A percentile compares a stretch with the other conserved stretches of the same genome.
Evolutionary conservation across 106 monocot genomes (phyloP).

Genomic region (Xerophyta viscosa): DNA sequence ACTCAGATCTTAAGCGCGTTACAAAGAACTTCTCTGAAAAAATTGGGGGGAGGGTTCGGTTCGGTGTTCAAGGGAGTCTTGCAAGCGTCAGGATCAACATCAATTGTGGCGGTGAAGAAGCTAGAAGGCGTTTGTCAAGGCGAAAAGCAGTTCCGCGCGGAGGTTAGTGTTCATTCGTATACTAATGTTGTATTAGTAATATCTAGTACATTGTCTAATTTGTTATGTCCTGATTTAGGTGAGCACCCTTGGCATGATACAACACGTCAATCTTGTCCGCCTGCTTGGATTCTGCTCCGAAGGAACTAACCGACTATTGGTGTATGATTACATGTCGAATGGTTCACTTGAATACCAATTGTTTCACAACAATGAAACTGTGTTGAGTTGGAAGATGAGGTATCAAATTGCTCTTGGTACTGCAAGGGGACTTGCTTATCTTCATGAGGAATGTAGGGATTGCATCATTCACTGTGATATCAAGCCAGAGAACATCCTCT

Average conservation of each 20-base stretch:
- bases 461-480: too few species aligned
- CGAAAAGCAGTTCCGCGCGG: slow-evolving; percentile 37
- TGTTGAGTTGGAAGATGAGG: slow-evolving; percentile 19
- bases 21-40: slow-evolving; percentile 34
- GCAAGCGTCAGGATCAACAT: slow-evolving; percentile 13
- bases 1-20: slow-evolving; percentile 6
- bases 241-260: slow-evolving; percentile 19
- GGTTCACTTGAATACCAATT: slow-evolving; percentile 23
- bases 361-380: not conserved
- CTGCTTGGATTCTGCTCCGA: slow-evolving; percentile 16
- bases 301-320: slow-evolving; percentile 16
- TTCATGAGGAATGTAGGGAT: too few species aligned
- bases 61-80: slow-evolving; percentile 30
- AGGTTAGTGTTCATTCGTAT: too few species aligned
- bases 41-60: slow-evolving; percentile 35
- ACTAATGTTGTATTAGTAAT: too few species aligned
- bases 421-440: slow-evolving; percentile 25
- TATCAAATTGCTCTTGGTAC: slow-evolving; percentile 18
- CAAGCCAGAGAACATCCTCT: slow-evolving; percentile 45
- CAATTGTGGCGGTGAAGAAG: slow-evolving; percentile 28
- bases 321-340: slow-evolving; percentile 26
- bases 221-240: slow-evolving; percentile 19
- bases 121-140: slow-evolving; percentile 21
- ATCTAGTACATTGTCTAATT: too few species aligned
- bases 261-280: slow-evolving; percentile 29